Evolutionary conservation across 139 green algal genomes (phyloP).

Genomic region (Axilococcus clingmanii): DNA sequence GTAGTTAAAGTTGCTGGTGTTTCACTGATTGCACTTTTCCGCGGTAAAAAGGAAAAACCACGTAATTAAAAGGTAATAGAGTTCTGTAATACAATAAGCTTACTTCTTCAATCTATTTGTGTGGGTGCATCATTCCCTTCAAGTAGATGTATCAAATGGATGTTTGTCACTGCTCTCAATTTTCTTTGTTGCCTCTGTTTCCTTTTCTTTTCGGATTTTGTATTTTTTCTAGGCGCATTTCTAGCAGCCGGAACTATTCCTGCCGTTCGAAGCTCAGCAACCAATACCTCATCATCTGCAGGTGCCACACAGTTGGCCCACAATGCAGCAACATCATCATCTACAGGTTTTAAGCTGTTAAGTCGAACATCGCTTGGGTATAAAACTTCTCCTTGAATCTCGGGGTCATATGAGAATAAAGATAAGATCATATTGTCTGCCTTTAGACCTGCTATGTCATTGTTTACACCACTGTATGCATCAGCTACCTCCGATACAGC

Average conservation of each 20-base stretch:
- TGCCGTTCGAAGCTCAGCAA: constrained; percentile 11
- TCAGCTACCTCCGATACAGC: neutral
- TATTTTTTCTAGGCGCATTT: constrained; percentile 6
- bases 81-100: neutral
- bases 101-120: constrained; percentile 4
- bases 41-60: constrained; percentile 98
- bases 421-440: constrained; percentile 7
- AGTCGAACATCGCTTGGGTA: constrained; percentile 17
- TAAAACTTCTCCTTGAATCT: constrained; percentile 18
- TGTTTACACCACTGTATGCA: neutral
- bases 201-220: constrained; percentile 9
- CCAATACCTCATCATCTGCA: constrained; percentile 22
- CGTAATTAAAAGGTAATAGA: constrained; percentile 32
- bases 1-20: constrained; percentile 98
- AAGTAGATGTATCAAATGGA: constrained; percentile 29
- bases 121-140: constrained; percentile 20
- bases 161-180: constrained; percentile 25
- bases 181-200: constrained; percentile 19
- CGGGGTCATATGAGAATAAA: constrained; percentile 10
- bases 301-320: constrained; percentile 6
- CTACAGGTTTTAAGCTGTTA: neutral
- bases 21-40: constrained; percentile 93
- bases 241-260: constrained; percentile 18
- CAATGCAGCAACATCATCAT: constrained; percentile 14
- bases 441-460: constrained; percentile 6